These are phyloP conservation scores for Bassia scoparia DNA, from an alignment of 148 eudicot species.

Conservation along the genomic window DNA sequence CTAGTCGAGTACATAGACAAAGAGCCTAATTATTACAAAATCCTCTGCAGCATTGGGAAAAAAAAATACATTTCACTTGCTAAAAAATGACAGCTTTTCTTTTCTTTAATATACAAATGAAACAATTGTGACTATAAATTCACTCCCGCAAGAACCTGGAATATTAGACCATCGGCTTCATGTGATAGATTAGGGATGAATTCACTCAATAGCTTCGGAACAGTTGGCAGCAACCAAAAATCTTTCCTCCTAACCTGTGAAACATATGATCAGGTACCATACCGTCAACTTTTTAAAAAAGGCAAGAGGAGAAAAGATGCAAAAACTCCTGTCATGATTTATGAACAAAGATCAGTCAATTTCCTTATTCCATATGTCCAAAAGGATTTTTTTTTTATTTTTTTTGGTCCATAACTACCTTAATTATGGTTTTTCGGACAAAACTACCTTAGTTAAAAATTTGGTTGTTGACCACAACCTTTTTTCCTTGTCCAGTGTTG, in stretches of 20 bases:
- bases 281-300: not conserved
- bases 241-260: constrained; percentile 80
- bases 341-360: not conserved
- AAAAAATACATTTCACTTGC: too few species aligned
- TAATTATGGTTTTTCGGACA: too few species aligned
- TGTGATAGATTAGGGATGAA: constrained; percentile 77
- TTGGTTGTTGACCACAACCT: too few species aligned
- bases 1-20: constrained; percentile 29
- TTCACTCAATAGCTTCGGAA: constrained; percentile 56
- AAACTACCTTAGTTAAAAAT: too few species aligned
- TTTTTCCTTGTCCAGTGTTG: too few species aligned
- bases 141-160: constrained; percentile 48
- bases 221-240: constrained; percentile 80
- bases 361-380: not conserved
- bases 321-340: not conserved
- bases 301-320: not conserved
- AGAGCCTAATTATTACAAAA: too few species aligned
- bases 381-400: too few species aligned
- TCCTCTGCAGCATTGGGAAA: too few species aligned
- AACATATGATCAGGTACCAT: constrained; percentile 2
- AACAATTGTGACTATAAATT: not conserved
- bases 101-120: not conserved
- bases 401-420: too few species aligned
- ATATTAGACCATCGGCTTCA: constrained; percentile 83
- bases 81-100: too few species aligned